These are phyloP conservation scores for Termitomyces sp. DNA, from an alignment of 768 basidiomycete genomes.

Conservation along the genomic window DNA sequence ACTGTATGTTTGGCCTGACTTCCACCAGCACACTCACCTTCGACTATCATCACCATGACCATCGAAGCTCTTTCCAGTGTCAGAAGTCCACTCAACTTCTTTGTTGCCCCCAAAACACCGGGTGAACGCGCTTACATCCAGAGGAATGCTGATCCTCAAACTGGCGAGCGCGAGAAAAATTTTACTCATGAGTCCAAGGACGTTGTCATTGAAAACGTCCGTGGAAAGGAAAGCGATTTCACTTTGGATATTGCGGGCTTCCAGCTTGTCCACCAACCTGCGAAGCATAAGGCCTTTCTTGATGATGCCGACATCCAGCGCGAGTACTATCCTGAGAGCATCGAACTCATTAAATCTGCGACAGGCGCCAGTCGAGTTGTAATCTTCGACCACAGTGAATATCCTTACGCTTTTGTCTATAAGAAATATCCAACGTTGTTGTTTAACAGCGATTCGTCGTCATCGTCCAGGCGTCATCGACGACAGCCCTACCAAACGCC, in stretches of 20 bases:
- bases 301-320: constrained; percentile 45
- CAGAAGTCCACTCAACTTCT: constrained; percentile 31
- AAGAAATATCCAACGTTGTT: background rate
- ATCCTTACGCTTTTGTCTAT: background rate
- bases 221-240: constrained; percentile 39
- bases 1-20: background rate
- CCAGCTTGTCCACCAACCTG: constrained; percentile 32
- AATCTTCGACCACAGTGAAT: constrained; percentile 60
- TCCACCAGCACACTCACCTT: background rate
- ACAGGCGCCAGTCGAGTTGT: constrained; percentile 55
- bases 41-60: background rate
- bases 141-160: constrained; percentile 27
- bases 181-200: constrained; percentile 20
- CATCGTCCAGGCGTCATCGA: constrained; percentile 23
- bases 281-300: constrained; percentile 41
- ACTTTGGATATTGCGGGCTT: constrained; percentile 49
- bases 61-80: constrained; percentile 9
- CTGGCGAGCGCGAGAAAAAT: constrained; percentile 33
- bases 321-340: constrained; percentile 59
- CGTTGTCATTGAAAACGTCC: constrained; percentile 44
- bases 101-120: constrained; percentile 24
- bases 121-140: constrained; percentile 33
- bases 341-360: constrained; percentile 49
- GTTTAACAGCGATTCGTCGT: constrained; percentile 28
- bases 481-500: constrained; percentile 21